Base-by-base conservation (phyloP, 192 early-diverging fungal species). In the Chytriomyces sp. region DNA sequence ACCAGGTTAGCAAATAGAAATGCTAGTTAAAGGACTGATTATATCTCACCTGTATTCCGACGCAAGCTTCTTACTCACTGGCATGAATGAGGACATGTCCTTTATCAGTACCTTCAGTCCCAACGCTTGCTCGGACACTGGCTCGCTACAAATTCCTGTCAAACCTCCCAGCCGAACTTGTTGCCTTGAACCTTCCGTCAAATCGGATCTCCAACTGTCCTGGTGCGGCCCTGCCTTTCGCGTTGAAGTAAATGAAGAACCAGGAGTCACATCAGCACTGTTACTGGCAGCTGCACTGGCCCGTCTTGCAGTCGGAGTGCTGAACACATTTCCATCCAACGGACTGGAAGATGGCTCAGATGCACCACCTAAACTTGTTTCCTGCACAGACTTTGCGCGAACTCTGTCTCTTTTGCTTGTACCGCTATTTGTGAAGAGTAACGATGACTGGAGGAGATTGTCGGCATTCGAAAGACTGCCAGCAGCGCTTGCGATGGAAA, bases 41-140 rank as follows among this genome's bases (percentile, higher is more conserved):
- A 57, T 0, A 57, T 53, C 68, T 69, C 45, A 69, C 49, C 63
- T 66, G 49, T 75, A 75, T 23, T 75, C 73, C 35, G 9, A 8
- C 7, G 73, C 73, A 23, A 75, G 61, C 10, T 46, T 48, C 60
- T 48, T 20, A 66, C 73, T 75, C n/a, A 75, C 73, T 6, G 73
- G 73, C 73, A 75, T 35, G n/a, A 65, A 65, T 50, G 64, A 49
- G 24, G 45, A 16, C 10, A 66, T 35, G 28, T 75, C 73, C 45
- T 75, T 75, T 10, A 75, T 48, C 28, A 75, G 65, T 5, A 75
- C 73, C 10, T 20, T 9, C 2, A 75, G 18, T 4, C 73, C 73
- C 46, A 57, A 1, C 53, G 13, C 16, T n/a, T 57, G 53, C 13
- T n/a, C 53, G 20, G 20, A 20, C 53, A 2, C 53, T 3, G 13